Evolutionary conservation across 148 eudicot species (phyloP).

Genomic region (Rhododendron ferrugineum): DNA sequence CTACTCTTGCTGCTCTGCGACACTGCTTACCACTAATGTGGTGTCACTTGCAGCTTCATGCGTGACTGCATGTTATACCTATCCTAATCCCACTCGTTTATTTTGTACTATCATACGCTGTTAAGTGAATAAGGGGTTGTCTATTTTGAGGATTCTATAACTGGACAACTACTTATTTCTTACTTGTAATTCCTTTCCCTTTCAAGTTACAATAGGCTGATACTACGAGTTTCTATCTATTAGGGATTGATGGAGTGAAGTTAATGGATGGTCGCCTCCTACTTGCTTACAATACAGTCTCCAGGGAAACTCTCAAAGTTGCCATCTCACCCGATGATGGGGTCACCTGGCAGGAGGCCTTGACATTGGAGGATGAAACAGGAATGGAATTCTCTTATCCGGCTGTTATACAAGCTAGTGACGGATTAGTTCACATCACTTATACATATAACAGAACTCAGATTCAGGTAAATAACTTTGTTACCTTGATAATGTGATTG

Average conservation of each 20-base stretch:
- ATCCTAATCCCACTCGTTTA: neutral
- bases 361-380: slow-evolving; percentile 57
- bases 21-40: neutral
- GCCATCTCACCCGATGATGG: slow-evolving; percentile 62
- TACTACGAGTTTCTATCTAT: neutral
- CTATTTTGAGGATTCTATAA: neutral
- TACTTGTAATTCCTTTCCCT: neutral
- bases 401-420: slow-evolving; percentile 76
- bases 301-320: slow-evolving; percentile 63
- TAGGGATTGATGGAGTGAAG: slow-evolving; percentile 93
- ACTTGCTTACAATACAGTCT: slow-evolving; percentile 79
- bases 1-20: neutral
- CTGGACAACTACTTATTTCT: neutral
- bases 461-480: slow-evolving; percentile 49
- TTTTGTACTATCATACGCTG: neutral
- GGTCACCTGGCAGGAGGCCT: slow-evolving; percentile 68
- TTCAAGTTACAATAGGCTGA: slow-evolving; percentile 5
- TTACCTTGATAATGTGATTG: neutral
- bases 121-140: neutral
- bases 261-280: slow-evolving; percentile 67
- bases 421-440: slow-evolving; percentile 77
- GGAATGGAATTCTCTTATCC: slow-evolving; percentile 98
- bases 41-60: neutral
- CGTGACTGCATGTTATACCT: neutral
- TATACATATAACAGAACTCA: slow-evolving; percentile 89